Percentiles rank a stretch among this genome's conserved stretches.
Conservation (phyloP, 2,329 filamentous ascomycete species). For the Dryadomyces quercus-mongolicae region DNA sequence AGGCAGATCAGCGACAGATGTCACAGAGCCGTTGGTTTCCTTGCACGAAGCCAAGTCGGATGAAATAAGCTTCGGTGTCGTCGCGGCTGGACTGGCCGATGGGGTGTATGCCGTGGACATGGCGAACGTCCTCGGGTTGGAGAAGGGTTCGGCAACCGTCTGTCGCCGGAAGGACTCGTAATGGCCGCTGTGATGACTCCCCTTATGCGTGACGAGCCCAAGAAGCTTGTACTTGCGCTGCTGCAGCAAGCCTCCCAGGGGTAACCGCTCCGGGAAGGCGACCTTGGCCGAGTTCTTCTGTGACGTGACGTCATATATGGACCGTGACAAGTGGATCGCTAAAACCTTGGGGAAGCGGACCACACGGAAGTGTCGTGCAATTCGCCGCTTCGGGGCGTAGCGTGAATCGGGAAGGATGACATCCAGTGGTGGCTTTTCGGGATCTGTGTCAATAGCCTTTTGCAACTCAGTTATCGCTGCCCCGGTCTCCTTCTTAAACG, state of each 20-base stretch:
- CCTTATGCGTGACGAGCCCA: constrained; percentile 85
- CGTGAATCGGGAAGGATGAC: constrained; percentile 64
- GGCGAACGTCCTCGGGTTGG: constrained; percentile 70
- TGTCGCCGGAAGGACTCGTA: constrained; percentile 94
- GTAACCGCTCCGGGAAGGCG: constrained; percentile 75
- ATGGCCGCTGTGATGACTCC: constrained; percentile 89
- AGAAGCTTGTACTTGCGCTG: constrained; percentile 74
- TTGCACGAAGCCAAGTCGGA: constrained; percentile 16
- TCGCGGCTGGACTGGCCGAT: constrained; percentile 40
- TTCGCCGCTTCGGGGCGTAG: constrained; percentile 67
- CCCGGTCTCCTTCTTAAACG: constrained; percentile 37
- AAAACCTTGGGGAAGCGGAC: constrained; percentile 80
- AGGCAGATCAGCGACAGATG: constrained; percentile 35
- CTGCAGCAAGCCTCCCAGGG: constrained; percentile 66
- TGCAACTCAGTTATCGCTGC: constrained; percentile 53
- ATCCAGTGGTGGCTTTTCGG: constrained; percentile 62
- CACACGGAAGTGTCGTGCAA: constrained; percentile 79
- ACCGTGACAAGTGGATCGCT: constrained; percentile 83
- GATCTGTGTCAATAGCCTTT: constrained; percentile 62
- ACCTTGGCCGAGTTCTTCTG: constrained; percentile 94
- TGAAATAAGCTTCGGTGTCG: constrained; percentile 27
- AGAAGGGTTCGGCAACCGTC: constrained; percentile 64
- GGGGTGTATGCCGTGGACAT: constrained; percentile 61
- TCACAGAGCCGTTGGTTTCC: constrained; percentile 24
- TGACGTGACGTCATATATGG: constrained; percentile 75